Evolutionary conservation across 768 basidiomycete genomes (phyloP).

Genomic region (Collybia sp.): DNA sequence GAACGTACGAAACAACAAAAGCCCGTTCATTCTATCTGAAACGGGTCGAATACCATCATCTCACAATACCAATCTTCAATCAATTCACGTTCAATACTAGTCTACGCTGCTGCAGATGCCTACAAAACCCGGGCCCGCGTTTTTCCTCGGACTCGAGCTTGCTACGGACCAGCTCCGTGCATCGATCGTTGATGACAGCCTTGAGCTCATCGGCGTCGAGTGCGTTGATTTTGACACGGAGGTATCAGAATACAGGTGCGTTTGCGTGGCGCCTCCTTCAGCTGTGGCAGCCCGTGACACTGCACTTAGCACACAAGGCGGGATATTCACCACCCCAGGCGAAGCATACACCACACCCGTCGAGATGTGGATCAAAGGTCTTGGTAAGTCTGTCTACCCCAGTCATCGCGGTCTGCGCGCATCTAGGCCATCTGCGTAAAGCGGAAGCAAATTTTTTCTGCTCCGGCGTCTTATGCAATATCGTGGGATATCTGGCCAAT

Average conservation of each 20-base stretch:
- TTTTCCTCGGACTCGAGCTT: slow-evolving; percentile 85
- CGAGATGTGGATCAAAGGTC: slow-evolving; percentile 87
- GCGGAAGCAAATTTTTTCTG: slow-evolving; percentile 58
- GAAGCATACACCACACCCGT: slow-evolving; percentile 86
- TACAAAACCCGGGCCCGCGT: slow-evolving; percentile 39
- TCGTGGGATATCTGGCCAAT: slow-evolving; percentile 11
- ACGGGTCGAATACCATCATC: background rate
- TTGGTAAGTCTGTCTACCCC: slow-evolving; percentile 50
- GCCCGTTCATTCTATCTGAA: background rate
- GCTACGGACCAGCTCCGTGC: slow-evolving; percentile 82
- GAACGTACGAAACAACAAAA: too few species aligned
- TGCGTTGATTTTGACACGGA: slow-evolving; percentile 81
- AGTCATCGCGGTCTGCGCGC: slow-evolving; percentile 13
- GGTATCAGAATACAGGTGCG: slow-evolving; percentile 77
- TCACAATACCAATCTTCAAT: background rate
- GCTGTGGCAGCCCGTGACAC: slow-evolving; percentile 10
- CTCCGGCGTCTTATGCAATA: slow-evolving; percentile 20
- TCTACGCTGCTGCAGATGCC: slow-evolving; percentile 30
- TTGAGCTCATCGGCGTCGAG: slow-evolving; percentile 81
- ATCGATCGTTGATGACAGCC: slow-evolving; percentile 76
- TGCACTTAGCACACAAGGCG: slow-evolving; percentile 67
- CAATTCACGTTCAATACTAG: background rate
- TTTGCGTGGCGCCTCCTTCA: slow-evolving; percentile 14
- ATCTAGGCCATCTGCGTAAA: slow-evolving; percentile 7
- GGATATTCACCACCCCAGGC: slow-evolving; percentile 81